Evolutionary conservation across 345 rosid genomes (phyloP).

Genomic region (Mallotus nudiflorus): DNA sequence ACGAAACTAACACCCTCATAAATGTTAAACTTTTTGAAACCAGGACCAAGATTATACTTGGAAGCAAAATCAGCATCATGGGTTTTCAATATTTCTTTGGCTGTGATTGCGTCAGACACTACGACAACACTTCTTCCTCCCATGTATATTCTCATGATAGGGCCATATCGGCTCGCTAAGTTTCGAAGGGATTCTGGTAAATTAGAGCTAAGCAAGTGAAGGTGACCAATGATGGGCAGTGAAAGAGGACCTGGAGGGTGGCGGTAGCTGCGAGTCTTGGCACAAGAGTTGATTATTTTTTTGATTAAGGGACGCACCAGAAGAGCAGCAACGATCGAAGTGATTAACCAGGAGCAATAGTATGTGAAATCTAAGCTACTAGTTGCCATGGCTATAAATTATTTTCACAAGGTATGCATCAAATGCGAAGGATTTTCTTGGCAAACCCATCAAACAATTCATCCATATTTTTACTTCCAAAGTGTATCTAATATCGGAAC

Average conservation of each 20-base stretch:
- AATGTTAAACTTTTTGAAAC: constrained; percentile 49
- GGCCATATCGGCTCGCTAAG: constrained; percentile 56
- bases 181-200: constrained; percentile 51
- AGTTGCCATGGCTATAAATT: no score
- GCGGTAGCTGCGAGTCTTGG: no score
- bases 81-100: constrained; percentile 47
- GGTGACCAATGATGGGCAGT: constrained; percentile 49
- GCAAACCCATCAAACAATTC: constrained; percentile 28
- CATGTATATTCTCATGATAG: constrained; percentile 49
- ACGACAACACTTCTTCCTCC: constrained; percentile 42
- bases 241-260: constrained; percentile 50
- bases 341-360: no score
- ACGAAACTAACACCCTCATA: constrained; percentile 56
- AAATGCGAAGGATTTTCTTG: no score
- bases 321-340: constrained; percentile 4
- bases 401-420: no score
- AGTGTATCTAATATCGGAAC: constrained; percentile 26
- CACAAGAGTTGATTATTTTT: not conserved
- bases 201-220: constrained; percentile 36
- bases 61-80: constrained; percentile 56
- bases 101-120: constrained; percentile 47
- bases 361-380: no score
- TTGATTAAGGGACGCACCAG: constrained; percentile 13
- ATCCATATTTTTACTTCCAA: constrained; percentile 28
- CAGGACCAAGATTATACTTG: constrained; percentile 43